Percentiles rank a stretch among this genome's conserved stretches.
Conservation (phyloP, 2,329 filamentous ascomycete species). For the Aureobasidium melanogenum region DNA sequence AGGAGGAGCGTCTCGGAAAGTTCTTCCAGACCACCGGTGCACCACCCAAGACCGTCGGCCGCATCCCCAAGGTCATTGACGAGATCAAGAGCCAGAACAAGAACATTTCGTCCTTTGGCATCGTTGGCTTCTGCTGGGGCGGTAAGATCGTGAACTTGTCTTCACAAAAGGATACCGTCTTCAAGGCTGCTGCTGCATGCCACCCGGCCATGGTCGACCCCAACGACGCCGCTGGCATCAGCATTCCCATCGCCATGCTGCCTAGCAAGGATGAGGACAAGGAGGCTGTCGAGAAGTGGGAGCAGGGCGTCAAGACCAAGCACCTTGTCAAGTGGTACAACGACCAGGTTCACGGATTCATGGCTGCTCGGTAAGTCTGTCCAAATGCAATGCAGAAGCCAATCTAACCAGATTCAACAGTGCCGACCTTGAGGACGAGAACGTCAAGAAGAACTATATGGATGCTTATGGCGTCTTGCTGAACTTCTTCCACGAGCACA, state of each 20-base stretch:
- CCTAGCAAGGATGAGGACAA: constrained; percentile 49
- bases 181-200: constrained; percentile 48
- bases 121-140: constrained; percentile 49
- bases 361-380: constrained; percentile 29
- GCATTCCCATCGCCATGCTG: constrained; percentile 49
- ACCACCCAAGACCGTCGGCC: constrained; percentile 48
- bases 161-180: constrained; percentile 42
- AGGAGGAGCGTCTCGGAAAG: constrained; percentile 49
- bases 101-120: constrained; percentile 47
- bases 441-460: constrained; percentile 43
- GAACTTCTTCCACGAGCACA: constrained; percentile 44
- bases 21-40: constrained; percentile 51
- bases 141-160: constrained; percentile 47
- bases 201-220: constrained; percentile 55
- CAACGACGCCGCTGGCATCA: constrained; percentile 46
- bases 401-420: constrained; percentile 18
- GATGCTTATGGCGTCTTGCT: constrained; percentile 40
- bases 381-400: neutral
- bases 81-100: constrained; percentile 42
- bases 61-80: constrained; percentile 46
- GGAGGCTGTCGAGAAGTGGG: constrained; percentile 42
- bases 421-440: constrained; percentile 36
- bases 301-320: constrained; percentile 38
- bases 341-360: constrained; percentile 39
- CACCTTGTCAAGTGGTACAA: constrained; percentile 41